Evolutionary conservation across 1,284 basidiomycete species (phyloP).

Genomic region (Boletus albobrunnescens): DNA sequence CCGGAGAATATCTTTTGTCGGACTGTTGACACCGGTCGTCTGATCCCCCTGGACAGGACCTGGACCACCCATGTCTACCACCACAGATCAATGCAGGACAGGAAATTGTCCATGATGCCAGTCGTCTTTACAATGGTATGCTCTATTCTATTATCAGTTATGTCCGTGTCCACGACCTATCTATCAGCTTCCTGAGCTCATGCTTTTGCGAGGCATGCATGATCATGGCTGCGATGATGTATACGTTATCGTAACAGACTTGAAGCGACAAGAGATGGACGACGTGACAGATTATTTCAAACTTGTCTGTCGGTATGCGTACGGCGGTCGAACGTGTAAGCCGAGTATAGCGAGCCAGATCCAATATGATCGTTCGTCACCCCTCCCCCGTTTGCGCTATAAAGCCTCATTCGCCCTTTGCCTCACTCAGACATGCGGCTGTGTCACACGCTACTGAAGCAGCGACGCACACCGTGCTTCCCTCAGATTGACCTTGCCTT

Average conservation of each 20-base stretch:
- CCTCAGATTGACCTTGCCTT: slow-evolving; percentile 72
- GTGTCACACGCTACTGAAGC: slow-evolving; percentile 57
- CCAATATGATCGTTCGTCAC: slow-evolving; percentile 56
- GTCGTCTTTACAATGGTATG: slow-evolving; percentile 72
- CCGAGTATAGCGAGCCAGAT: slow-evolving; percentile 61
- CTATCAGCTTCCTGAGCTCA: slow-evolving; percentile 63
- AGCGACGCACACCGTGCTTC: slow-evolving; percentile 67
- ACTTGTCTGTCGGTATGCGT: slow-evolving; percentile 59
- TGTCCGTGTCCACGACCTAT: slow-evolving; percentile 12
- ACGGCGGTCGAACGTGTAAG: slow-evolving; percentile 57
- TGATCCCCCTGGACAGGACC: slow-evolving; percentile 72
- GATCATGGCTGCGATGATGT: slow-evolving; percentile 72
- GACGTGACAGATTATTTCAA: slow-evolving; percentile 72
- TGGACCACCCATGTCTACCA: slow-evolving; percentile 77
- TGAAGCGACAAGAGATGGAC: slow-evolving; percentile 74
- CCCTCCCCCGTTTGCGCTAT: neutral
- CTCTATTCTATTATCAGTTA: slow-evolving; percentile 2
- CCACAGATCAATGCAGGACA: slow-evolving; percentile 66
- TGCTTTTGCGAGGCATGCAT: slow-evolving; percentile 74
- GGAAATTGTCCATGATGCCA: slow-evolving; percentile 69
- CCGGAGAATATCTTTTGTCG: slow-evolving; percentile 74
- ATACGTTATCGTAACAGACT: slow-evolving; percentile 69
- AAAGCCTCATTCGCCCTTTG: slow-evolving; percentile 9
- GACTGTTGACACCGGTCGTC: slow-evolving; percentile 67
- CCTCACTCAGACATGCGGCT: slow-evolving; percentile 56